Evolutionary conservation across 2,329 filamentous ascomycete genomes (phyloP).

Genomic region (Ophiognomonia clavigignenti-juglandacearum): DNA sequence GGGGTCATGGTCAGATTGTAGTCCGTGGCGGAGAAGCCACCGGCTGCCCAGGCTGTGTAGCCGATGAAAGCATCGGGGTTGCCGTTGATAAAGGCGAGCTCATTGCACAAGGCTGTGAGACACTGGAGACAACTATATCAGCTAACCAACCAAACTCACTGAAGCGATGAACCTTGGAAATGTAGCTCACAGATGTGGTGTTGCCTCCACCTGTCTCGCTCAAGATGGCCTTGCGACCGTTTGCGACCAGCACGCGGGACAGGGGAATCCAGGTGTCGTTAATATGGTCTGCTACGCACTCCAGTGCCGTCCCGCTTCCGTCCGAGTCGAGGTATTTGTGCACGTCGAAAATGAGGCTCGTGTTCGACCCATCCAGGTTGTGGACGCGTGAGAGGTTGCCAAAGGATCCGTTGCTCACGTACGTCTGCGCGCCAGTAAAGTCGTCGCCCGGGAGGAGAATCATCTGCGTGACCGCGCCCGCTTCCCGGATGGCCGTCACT

Average conservation of each 20-base stretch:
- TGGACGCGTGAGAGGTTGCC: slow-evolving; percentile 47
- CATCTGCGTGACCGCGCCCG: slow-evolving; percentile 58
- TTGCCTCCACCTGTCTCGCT: slow-evolving; percentile 49
- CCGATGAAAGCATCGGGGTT: slow-evolving; percentile 44
- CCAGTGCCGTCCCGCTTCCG: slow-evolving; percentile 43
- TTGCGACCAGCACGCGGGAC: slow-evolving; percentile 40
- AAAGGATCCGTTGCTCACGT: slow-evolving; percentile 44
- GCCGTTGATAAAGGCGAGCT: slow-evolving; percentile 39
- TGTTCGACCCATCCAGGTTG: slow-evolving; percentile 54
- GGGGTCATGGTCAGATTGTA: slow-evolving; percentile 41
- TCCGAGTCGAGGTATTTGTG: slow-evolving; percentile 56
- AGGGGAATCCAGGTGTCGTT: slow-evolving; percentile 39
- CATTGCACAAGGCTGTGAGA: slow-evolving; percentile 37
- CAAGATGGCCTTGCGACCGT: slow-evolving; percentile 44
- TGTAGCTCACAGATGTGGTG: slow-evolving; percentile 32
- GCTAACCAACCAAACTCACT: no score
- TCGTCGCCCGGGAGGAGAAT: slow-evolving; percentile 62
- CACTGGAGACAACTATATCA: slow-evolving; percentile 27
- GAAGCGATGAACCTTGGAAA: no score
- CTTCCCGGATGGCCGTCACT: slow-evolving; percentile 60
- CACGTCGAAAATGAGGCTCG: slow-evolving; percentile 53
- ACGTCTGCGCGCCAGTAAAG: slow-evolving; percentile 46
- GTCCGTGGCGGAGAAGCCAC: slow-evolving; percentile 33
- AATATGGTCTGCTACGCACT: slow-evolving; percentile 49
- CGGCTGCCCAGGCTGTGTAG: slow-evolving; percentile 42